Evolutionary conservation across 495 filamentous ascomycete genomes (phyloP).

Genomic region (Penicillium ochrochloron): DNA sequence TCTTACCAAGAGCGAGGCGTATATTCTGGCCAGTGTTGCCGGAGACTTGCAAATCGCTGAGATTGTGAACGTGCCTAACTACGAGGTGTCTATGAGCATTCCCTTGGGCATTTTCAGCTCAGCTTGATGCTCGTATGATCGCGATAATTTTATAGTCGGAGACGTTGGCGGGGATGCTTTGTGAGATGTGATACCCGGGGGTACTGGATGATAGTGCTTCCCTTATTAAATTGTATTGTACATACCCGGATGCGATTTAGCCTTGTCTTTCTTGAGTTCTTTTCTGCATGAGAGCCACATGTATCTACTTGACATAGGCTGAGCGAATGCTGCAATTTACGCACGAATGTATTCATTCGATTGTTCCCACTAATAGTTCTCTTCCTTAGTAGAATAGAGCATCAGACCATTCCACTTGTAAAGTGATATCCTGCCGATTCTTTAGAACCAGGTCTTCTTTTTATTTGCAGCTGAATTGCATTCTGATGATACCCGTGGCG

Average conservation of each 20-base stretch:
- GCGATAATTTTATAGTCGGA: background rate
- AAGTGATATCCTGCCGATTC: background rate
- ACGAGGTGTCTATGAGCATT: conserved; percentile 50
- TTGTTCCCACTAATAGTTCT: background rate
- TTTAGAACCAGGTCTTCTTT: background rate
- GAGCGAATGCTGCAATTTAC: conserved; percentile 2
- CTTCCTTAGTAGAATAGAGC: background rate
- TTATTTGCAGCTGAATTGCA: background rate
- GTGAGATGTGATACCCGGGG: conserved; percentile 28
- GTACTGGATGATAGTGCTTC: conserved; percentile 11
- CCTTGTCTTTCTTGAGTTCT: background rate
- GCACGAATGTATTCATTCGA: background rate
- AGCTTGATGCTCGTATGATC: background rate
- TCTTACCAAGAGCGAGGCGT: conserved; percentile 49
- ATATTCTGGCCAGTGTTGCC: conserved; percentile 55
- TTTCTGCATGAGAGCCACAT: conserved; percentile 12
- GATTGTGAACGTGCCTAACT: conserved; percentile 56
- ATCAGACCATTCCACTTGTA: background rate
- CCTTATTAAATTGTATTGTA: conserved; percentile 12
- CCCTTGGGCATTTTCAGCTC: conserved; percentile 48
- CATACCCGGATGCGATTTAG: conserved; percentile 17
- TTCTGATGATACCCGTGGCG: background rate
- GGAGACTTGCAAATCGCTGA: conserved; percentile 52
- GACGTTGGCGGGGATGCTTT: conserved; percentile 11
- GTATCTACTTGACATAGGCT: conserved; percentile 7